Conservation (phyloP, 176 grass and related monocot species). For the Calamus simplicifolius region DNA sequence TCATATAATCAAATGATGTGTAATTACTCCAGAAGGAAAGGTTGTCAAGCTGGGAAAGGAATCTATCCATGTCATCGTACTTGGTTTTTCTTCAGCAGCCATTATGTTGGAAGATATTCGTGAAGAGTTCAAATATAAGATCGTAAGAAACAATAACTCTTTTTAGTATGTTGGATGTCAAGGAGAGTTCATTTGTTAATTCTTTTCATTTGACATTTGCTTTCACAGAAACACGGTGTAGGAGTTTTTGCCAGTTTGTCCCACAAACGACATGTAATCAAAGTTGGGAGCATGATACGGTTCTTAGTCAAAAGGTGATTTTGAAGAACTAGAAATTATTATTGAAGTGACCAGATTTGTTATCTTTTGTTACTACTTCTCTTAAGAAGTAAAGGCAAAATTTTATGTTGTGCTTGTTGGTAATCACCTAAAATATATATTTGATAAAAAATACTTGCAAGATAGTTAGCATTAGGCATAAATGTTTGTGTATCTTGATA, state of each 20-base stretch:
- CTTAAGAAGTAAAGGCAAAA: too few species aligned
- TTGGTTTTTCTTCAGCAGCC: conserved; percentile 75
- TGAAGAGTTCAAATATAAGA: conserved; percentile 69
- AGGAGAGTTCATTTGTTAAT: conserved; percentile 11
- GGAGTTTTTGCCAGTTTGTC: conserved; percentile 48
- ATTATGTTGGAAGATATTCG: conserved; percentile 68
- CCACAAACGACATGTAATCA: conserved; percentile 50
- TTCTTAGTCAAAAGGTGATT: conserved; percentile 83
- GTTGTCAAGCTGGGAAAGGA: conserved; percentile 69
- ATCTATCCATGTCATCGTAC: conserved; percentile 77
- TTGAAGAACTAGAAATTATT: neutral
- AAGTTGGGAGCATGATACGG: conserved; percentile 68
- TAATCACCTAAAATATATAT: too few species aligned
- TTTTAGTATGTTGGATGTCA: neutral
- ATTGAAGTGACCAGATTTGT: too few species aligned
- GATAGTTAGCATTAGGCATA: too few species aligned
- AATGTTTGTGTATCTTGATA: too few species aligned
- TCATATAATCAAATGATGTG: conserved; percentile 28
- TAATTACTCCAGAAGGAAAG: conserved; percentile 64
- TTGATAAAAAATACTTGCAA: too few species aligned
- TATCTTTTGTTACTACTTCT: too few species aligned
- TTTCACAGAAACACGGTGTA: conserved; percentile 40
- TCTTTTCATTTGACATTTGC: conserved; percentile 4
- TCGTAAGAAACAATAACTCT: conserved; percentile 27
- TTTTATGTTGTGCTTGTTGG: too few species aligned